Conservation (phyloP, 2,329 filamentous ascomycete genomes). For the Trichoderma atrobrunneum region DNA sequence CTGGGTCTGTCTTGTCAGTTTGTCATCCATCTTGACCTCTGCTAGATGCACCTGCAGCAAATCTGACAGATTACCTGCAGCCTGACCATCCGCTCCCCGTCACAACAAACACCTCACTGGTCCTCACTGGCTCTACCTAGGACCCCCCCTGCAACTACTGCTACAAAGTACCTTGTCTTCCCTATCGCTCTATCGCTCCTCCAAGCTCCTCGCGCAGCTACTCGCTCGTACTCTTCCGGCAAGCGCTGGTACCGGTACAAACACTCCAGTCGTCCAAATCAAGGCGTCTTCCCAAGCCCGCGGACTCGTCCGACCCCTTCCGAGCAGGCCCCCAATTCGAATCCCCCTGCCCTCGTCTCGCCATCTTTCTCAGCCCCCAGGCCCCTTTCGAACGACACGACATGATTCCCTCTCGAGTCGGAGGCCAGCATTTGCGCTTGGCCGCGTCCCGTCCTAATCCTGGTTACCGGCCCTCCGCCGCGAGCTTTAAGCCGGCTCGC, state of each 20-base stretch:
- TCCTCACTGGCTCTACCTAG: background rate
- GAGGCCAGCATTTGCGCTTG: constrained; percentile 15
- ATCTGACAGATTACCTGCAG: constrained; percentile 12
- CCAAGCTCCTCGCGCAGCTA: background rate
- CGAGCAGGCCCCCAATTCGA: background rate
- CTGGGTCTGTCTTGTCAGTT: too few species aligned
- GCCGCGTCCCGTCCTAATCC: background rate
- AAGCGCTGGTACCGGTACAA: background rate
- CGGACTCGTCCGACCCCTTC: constrained; percentile 4
- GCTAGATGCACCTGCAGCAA: background rate
- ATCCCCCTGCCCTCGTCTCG: background rate
- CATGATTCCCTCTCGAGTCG: constrained; percentile 16
- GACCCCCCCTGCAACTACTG: background rate
- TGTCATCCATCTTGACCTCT: background rate
- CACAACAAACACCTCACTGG: background rate
- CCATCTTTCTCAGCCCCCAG: background rate
- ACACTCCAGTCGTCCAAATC: background rate
- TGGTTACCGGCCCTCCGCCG: background rate
- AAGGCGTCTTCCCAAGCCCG: background rate
- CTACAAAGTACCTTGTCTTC: background rate
- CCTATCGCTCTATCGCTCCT: background rate
- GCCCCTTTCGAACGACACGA: background rate
- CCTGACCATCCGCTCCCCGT: background rate
- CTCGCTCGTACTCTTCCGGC: background rate
- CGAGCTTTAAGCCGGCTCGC: background rate